phyloP scores from a whole-genome alignment of 331 rosid species.

The Quercus tomentella region DNA sequence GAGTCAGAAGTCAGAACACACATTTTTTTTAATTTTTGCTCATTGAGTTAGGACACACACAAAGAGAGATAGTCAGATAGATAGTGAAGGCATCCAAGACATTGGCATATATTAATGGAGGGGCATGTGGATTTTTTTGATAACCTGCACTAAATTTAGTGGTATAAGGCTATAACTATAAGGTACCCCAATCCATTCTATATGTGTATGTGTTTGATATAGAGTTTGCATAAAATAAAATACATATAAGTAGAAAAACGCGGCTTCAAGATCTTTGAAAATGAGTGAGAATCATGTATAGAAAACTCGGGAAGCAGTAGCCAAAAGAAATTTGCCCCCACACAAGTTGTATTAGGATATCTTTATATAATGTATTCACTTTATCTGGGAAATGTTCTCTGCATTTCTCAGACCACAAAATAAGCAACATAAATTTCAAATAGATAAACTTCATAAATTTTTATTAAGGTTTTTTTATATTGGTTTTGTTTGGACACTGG shows the following conservation, averaged over 20 bases:
- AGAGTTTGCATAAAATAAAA: no score
- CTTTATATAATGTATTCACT: no score
- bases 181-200: not conserved
- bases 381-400: no score
- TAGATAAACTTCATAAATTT: not conserved
- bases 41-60: no score
- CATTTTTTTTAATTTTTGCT: no score
- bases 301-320: constrained; percentile 28
- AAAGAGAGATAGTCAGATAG: not conserved
- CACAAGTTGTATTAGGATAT: not conserved
- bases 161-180: not conserved
- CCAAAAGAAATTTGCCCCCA: not conserved
- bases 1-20: not conserved
- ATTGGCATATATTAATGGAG: constrained; percentile 1
- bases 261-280: not conserved
- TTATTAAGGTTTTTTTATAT: not conserved
- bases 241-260: not conserved
- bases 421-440: not conserved
- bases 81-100: not conserved
- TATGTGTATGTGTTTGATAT: not conserved
- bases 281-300: constrained; percentile 11
- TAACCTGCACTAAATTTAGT: constrained; percentile 1
- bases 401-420: no score
- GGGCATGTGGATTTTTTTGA: constrained; percentile 25
- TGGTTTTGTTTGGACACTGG: not conserved